Evolutionary conservation across 129 eudicot genomes (phyloP).

Genomic region (Pittosporum tobira): DNA sequence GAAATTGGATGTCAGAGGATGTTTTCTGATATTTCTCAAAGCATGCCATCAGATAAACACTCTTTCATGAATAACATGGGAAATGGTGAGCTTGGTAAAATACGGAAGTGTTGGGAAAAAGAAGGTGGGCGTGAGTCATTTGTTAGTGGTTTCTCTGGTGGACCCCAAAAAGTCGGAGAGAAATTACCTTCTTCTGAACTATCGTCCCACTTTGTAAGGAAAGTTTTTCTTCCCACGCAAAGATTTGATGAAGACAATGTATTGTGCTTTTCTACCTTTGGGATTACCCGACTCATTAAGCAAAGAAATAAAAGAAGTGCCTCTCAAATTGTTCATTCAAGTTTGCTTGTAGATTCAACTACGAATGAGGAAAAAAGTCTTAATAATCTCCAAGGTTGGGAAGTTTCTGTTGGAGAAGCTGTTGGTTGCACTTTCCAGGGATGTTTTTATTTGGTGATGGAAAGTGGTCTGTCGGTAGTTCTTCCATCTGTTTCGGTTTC

Average conservation of each 20-base stretch:
- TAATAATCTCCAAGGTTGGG: conserved; percentile 32
- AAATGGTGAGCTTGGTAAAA: conserved; percentile 18
- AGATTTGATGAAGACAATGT: conserved; percentile 39
- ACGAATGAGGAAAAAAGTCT: conserved; percentile 39
- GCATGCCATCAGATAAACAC: conserved; percentile 18
- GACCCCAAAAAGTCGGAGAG: conserved; percentile 20
- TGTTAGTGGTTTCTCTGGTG: conserved; percentile 34
- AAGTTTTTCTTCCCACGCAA: conserved; percentile 57
- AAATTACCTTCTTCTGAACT: conserved; percentile 19
- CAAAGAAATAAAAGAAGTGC: conserved; percentile 20
- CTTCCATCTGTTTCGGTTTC: conserved; percentile 67
- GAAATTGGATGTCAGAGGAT: conserved; percentile 71
- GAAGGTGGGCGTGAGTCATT: conserved; percentile 12
- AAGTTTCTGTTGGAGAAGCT: conserved; percentile 42
- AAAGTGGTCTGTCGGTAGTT: conserved; percentile 65
- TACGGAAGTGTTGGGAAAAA: conserved; percentile 12
- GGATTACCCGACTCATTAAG: conserved; percentile 56
- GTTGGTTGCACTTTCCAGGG: conserved; percentile 79
- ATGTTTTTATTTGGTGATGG: conserved; percentile 59
- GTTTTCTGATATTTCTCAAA: conserved; percentile 26
- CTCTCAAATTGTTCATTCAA: conserved; percentile 45
- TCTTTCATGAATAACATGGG: conserved; percentile 14
- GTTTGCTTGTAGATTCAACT: conserved; percentile 35
- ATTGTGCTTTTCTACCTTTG: conserved; percentile 67
- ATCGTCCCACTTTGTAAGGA: conserved; percentile 29